Evolutionary conservation across 2,329 filamentous ascomycete genomes (phyloP).

Genomic region (Lecanicillium sp.): DNA sequence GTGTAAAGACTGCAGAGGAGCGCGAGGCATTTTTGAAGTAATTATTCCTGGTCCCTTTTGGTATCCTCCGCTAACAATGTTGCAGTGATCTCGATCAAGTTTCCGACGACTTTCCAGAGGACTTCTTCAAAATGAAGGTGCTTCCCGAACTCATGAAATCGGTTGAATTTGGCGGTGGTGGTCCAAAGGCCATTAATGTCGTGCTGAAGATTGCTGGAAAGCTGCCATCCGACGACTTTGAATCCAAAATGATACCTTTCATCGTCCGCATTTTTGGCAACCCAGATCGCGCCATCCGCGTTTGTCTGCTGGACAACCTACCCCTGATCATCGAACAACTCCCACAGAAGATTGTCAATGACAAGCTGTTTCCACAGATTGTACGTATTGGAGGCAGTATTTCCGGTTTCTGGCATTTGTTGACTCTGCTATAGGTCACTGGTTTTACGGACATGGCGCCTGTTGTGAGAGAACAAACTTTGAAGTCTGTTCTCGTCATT

Average conservation of each 20-base stretch:
- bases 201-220: constrained; percentile 89
- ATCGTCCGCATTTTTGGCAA: constrained; percentile 82
- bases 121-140: constrained; percentile 97
- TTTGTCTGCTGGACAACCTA: constrained; percentile 83
- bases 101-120: constrained; percentile 90
- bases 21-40: constrained; percentile 74
- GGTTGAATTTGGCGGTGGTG: constrained; percentile 95
- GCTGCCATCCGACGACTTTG: constrained; percentile 83
- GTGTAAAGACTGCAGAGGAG: constrained; percentile 78
- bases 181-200: constrained; percentile 79
- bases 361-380: constrained; percentile 94
- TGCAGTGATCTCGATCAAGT: constrained; percentile 69
- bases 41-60: constrained; percentile 14
- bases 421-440: constrained; percentile 54
- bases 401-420: no score
- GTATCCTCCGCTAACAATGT: constrained; percentile 23
- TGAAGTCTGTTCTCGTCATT: constrained; percentile 85
- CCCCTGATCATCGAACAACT: constrained; percentile 87
- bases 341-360: constrained; percentile 81
- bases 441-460: constrained; percentile 91
- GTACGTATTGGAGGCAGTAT: no score
- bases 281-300: constrained; percentile 84
- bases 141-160: constrained; percentile 94
- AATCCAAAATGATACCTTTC: constrained; percentile 74
- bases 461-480: constrained; percentile 87